phyloP scores from a whole-genome alignment of 257 asterid genomes.

The Gardenia jasminoides region DNA sequence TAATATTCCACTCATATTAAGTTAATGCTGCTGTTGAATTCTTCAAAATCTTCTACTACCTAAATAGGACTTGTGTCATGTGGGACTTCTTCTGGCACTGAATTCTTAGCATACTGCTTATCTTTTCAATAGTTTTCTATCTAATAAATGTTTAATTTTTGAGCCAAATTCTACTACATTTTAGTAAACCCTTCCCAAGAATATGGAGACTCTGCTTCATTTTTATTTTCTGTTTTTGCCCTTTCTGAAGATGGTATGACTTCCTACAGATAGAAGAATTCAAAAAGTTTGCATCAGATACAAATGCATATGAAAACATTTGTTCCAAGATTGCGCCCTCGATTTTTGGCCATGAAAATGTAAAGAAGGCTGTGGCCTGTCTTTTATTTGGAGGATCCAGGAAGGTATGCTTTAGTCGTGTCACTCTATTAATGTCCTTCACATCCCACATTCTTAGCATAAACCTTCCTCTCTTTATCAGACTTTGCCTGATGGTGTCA shows the following conservation, averaged over 20 bases:
- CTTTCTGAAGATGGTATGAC: not conserved
- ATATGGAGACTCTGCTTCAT: not conserved
- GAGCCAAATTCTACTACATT: too few species aligned
- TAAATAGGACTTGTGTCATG: not conserved
- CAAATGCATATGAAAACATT: slow-evolving; percentile 66
- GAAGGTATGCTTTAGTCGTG: slow-evolving; percentile 50
- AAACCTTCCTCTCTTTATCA: slow-evolving; percentile 30
- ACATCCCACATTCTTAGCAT: slow-evolving; percentile 15
- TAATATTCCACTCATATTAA: not conserved
- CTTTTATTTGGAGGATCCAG: slow-evolving; percentile 98
- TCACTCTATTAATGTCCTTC: slow-evolving; percentile 10
- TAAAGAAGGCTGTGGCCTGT: slow-evolving; percentile 94
- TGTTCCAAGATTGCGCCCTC: slow-evolving; percentile 94
- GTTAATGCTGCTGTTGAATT: not conserved
- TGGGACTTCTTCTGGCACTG: not conserved
- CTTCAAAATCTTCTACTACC: not conserved
- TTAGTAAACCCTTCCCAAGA: not conserved
- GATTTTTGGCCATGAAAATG: slow-evolving; percentile 89
- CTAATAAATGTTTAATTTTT: not conserved
- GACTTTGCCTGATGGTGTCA: slow-evolving; percentile 95
- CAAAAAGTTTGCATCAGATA: slow-evolving; percentile 84
- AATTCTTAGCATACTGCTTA: not conserved
- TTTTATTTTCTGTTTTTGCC: not conserved
- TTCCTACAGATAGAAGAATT: slow-evolving; percentile 62
- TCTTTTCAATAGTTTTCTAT: not conserved